A percentile compares a stretch with the other conserved stretches of the same genome.
Evolutionary conservation across 176 grass and related monocot genomes (phyloP).

Genomic region (Zoysia pacifica): DNA sequence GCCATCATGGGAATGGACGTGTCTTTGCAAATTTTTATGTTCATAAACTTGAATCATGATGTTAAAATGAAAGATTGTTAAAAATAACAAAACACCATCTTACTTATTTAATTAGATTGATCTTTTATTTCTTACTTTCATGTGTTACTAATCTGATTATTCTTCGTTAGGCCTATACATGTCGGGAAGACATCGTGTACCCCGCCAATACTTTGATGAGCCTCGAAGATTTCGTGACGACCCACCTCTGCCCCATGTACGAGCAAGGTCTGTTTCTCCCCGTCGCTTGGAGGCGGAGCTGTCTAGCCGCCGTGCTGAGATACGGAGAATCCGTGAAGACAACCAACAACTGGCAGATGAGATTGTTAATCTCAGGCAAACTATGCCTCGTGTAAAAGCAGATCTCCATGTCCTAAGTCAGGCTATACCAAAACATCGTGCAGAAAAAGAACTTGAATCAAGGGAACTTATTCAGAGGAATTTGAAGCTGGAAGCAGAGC

Average conservation of each 20-base stretch:
- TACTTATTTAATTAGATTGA: conserved; percentile 1
- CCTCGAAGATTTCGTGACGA: conserved; percentile 45
- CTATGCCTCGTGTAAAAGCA: conserved; percentile 38
- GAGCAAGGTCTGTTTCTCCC: conserved; percentile 44
- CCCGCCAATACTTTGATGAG: conserved; percentile 39
- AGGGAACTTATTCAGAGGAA: conserved; percentile 62
- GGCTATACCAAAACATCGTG: conserved; percentile 55
- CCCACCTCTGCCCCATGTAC: conserved; percentile 38
- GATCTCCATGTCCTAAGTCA: conserved; percentile 54
- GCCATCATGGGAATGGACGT: neutral
- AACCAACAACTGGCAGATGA: conserved; percentile 53
- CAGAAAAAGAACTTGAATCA: conserved; percentile 67
- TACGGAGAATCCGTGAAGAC: conserved; percentile 55
- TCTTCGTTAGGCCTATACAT: conserved; percentile 46
- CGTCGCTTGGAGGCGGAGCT: conserved; percentile 51
- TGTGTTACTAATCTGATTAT: conserved; percentile 28
- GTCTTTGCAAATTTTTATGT: neutral
- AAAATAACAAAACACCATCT: neutral
- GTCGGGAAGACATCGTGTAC: conserved; percentile 53
- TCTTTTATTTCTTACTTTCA: neutral
- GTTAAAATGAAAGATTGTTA: conserved; percentile 7
- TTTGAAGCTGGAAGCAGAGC: conserved; percentile 67
- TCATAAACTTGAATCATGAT: neutral
- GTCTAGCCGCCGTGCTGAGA: conserved; percentile 46
- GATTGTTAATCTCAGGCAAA: conserved; percentile 53